Evolutionary conservation across 148 eudicot species (phyloP), one percentile per base, ranked within the genome.

Genomic region (Diospyros kaki): DNA sequence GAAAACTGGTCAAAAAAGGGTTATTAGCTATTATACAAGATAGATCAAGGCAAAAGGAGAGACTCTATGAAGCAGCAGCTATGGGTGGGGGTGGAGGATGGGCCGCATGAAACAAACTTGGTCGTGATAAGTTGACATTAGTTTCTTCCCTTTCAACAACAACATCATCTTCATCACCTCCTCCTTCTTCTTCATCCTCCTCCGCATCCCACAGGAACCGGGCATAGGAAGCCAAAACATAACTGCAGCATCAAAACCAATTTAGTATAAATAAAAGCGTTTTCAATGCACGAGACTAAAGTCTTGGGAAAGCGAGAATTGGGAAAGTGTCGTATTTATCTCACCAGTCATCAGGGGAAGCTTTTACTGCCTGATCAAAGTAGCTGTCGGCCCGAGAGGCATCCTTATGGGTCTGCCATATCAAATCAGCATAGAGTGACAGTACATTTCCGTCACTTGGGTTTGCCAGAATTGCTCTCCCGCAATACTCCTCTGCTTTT

Each of bases 141-240:
- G 40, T 55, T 2, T 56, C 59, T 54, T 55, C 62, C n/a, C 62
- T 7, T 41, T 13, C 38, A 42, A 15, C 28, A 9, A 10, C 56
- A 61, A 71, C 66, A 45, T 73, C 28, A 1, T 14, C 41, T 5
- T 74, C 76, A 5, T n/a, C n/a, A n/a, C n/a, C n/a, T n/a, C 74
- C 82, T 1, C 73, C 89, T 2, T 78, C 82, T 0, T 83, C 87
- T 6, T 82, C 88, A 0, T 88, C 93, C 7, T 89, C 93, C 50
- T 91, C 97, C 1, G 86, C 77, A 73, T 91, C 97, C 97, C 97
- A 91, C 18, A 91, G 89, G 80, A 91, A 91, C 38, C 68, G 86
- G 6, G 97, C 97, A 73, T 91, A 91, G 6, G 93, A 89, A n/a
- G 91, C 97, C 67, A 89, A 54, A 66, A 91, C 97, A 66, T 82